A percentile compares a stretch with the other conserved stretches of the same genome.
Conservation (phyloP, 768 basidiomycete genomes). For the Hypsizygus marmoreus region DNA sequence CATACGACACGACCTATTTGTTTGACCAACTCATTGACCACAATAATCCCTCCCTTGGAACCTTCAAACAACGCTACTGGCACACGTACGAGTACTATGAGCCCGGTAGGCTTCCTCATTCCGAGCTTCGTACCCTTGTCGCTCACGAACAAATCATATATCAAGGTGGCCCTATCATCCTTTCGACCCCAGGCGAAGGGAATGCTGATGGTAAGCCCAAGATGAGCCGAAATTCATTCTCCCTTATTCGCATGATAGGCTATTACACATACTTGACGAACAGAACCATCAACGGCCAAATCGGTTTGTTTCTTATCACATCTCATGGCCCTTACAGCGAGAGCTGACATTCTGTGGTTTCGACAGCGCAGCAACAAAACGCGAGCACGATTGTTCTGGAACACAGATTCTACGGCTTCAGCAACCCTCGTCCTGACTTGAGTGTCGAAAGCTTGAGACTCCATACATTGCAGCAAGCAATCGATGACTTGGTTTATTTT, state of each 20-base stretch:
- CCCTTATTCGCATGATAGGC: constrained; percentile 32
- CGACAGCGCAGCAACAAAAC: constrained; percentile 63
- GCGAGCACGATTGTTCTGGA: constrained; percentile 67
- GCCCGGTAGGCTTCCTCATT: constrained; percentile 32
- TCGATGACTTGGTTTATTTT: constrained; percentile 74
- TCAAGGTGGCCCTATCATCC: constrained; percentile 60
- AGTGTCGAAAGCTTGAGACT: constrained; percentile 54
- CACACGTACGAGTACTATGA: constrained; percentile 68
- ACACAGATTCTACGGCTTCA: constrained; percentile 77
- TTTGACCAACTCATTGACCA: constrained; percentile 64
- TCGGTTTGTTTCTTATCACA: constrained; percentile 31
- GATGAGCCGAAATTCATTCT: no score
- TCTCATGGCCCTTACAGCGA: background rate
- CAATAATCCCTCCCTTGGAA: constrained; percentile 59
- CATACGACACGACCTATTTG: constrained; percentile 47
- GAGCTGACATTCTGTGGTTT: background rate
- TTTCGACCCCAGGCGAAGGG: constrained; percentile 67
- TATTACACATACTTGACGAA: constrained; percentile 65
- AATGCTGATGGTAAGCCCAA: constrained; percentile 48
- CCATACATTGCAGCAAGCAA: constrained; percentile 74
- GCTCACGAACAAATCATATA: background rate
- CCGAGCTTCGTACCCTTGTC: background rate
- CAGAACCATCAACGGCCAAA: constrained; percentile 58
- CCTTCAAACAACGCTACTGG: constrained; percentile 81
- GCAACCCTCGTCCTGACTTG: constrained; percentile 67